Evolutionary conservation across 2,329 filamentous ascomycete species (phyloP), one percentile per base, ranked within the genome.

Genomic region (Thermothelomyces thermophilus): DNA sequence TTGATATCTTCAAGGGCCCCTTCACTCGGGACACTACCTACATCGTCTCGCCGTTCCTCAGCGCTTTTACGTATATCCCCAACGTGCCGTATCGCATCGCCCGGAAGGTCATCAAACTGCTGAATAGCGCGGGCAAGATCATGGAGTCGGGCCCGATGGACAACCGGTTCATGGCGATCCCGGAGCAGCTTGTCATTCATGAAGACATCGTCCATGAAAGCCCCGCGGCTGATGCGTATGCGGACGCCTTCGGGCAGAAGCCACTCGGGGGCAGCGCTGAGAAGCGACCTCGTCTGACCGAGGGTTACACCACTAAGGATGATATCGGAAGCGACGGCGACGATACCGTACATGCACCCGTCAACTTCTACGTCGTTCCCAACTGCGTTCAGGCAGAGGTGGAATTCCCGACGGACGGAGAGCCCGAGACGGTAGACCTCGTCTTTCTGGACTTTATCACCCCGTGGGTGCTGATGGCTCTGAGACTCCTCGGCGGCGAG

Each of bases 371-470:
- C 67, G 66, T 70, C 2, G 80, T 91, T 5, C 91, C 93, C 6
- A 96, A 96, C 66, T 88, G 83, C 64, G 80, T 98, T 50, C 85
- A 91, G 64, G 73, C 84, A 1, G 69, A 79, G 51, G 76, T 86
- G 58, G 73, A 68, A 1, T 86, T 94, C 59, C 76, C 83, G 1
- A 54, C 63, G 0, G 56, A 64, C 7, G 69, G 64, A 5, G 71
- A 79, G 14, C 87, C 88, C 0, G 79, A 86, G 46, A 83, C 69
- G 0, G 89, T 98, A 1, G 91, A 97, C 65, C 66, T 98, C 7
- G 82, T 96, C 13, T 98, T 94, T 63, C 80, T 95, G 51, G 90
- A 95, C 64, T 98, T 96, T 65, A 83, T 97, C 31, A 79, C 93
- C 67, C 83, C 83, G 9, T 94, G 86, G 78, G 72, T 97, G 34